A percentile compares a stretch with the other conserved stretches of the same genome.
Evolutionary conservation across 768 basidiomycete species (phyloP).

Genomic region (Pisolithus sp.): DNA sequence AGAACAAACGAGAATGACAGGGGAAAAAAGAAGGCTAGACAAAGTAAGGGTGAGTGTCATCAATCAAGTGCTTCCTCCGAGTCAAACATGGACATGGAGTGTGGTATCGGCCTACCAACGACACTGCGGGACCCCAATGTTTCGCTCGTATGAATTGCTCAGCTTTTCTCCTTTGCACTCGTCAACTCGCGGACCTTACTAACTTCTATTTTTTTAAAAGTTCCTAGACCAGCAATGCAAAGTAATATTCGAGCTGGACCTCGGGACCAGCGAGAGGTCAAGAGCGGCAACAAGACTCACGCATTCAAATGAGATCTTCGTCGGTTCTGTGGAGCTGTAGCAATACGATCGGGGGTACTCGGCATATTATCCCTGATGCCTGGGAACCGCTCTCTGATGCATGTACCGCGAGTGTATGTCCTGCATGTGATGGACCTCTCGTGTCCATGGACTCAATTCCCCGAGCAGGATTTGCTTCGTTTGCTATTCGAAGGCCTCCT

Average conservation of each 20-base stretch:
- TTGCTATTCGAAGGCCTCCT: slow-evolving; percentile 10
- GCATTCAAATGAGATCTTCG: slow-evolving; percentile 49
- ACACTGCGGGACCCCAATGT: background rate
- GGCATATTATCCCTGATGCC: background rate
- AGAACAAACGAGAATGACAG: slow-evolving; percentile 22
- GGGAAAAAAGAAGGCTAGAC: slow-evolving; percentile 49
- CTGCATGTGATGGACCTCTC: slow-evolving; percentile 5
- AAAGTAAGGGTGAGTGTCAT: slow-evolving; percentile 31
- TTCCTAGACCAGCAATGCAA: slow-evolving; percentile 32
- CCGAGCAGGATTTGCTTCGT: slow-evolving; percentile 19
- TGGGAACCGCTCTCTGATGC: background rate
- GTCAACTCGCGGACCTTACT: slow-evolving; percentile 2
- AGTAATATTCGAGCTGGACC: slow-evolving; percentile 63
- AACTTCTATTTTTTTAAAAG: slow-evolving; percentile 24
- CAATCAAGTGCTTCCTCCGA: background rate
- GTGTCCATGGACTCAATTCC: slow-evolving; percentile 10
- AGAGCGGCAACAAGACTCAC: slow-evolving; percentile 63
- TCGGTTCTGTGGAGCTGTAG: slow-evolving; percentile 6
- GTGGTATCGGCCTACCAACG: background rate
- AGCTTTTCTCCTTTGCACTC: background rate
- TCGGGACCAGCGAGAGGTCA: slow-evolving; percentile 57
- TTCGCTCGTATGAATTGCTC: background rate
- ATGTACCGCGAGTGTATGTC: background rate
- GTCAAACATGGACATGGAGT: background rate
- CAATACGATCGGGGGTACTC: background rate